These are phyloP conservation scores for Babesia gibsoni DNA, from an alignment of 169 alveolate genomes.

Conservation along the genomic window DNA sequence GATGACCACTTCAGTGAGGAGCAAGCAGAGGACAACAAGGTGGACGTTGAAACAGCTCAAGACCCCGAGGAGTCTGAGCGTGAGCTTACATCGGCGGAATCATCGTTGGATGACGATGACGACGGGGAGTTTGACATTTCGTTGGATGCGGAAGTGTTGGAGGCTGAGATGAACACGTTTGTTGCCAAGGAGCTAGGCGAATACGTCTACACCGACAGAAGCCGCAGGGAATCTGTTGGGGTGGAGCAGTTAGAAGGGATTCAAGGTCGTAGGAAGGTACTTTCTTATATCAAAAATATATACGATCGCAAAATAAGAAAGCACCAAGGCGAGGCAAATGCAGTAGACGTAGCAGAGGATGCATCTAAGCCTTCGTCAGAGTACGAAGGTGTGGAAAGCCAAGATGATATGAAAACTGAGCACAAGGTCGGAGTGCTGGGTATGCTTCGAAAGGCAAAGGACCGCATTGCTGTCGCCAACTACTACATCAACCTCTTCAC, in stretches of 20 bases:
- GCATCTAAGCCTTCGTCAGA: constrained; percentile 14
- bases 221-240: no score
- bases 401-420: constrained; percentile 29
- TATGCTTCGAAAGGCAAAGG: constrained; percentile 56
- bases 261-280: not conserved
- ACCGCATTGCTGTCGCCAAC: constrained; percentile 50
- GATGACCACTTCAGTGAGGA: no score
- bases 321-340: constrained; percentile 16
- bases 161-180: not conserved
- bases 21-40: not conserved
- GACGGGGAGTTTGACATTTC: not conserved
- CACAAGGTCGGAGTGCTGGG: constrained; percentile 48
- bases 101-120: not conserved
- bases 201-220: no score
- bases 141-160: not conserved
- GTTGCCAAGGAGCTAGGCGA: not conserved
- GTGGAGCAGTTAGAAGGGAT: not conserved
- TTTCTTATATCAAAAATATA: constrained; percentile 16
- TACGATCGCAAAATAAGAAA: constrained; percentile 1
- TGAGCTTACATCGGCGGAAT: not conserved
- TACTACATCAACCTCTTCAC: constrained; percentile 45
- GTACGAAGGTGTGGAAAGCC: constrained; percentile 23
- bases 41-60: not conserved
- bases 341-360: not conserved
- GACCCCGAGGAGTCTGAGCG: constrained; percentile 12